Base-by-base conservation (phyloP, 768 basidiomycete species). In the Trametes elegans region DNA sequence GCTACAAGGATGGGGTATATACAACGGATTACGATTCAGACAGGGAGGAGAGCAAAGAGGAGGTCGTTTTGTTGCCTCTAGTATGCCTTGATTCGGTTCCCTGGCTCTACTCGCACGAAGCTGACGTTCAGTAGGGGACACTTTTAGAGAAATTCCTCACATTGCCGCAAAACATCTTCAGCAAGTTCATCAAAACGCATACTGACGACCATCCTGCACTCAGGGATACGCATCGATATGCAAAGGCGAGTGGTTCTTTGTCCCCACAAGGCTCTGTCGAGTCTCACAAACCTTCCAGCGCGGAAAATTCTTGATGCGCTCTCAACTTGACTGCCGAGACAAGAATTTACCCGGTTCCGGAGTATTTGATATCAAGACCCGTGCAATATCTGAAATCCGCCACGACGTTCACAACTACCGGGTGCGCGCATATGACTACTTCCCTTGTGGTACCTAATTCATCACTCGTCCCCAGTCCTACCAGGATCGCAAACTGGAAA, bases 311-410 rank as follows among this genome's bases (percentile, higher is more conserved):
- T 74, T 98, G 23, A 93, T 98, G 88, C 89, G 96, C 13, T 96
- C 95, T 0, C 96, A 99, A 68, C 79, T 99, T 6, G 96, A 99
- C 66, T 93, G 94, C 61, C 73, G 83, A 1, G 90, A 98, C 64
- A 62, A 71, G 11, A 79, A 89, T 38, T 73, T 98, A 27, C 95
- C 95, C 4, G 94, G 93, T 1, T 87, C 85, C 0, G 93, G 93
- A 26, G 85, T 95, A 1, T 99, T 99, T 62, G 96, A 99, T 67
- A 85, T 98, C 71, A 99, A 99, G 71, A 98, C 96, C 0, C 82
- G 96, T 42, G 94, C 93, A 0, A 88, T 85, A 28, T 70, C 92
- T 23, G 83, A 90, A 0, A 85, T 98, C 41, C 84, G 96, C 2
- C 74, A 90, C 66, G 96, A 98, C 67, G 71, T 88, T 10, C 74